Conservation (phyloP, 768 basidiomycete genomes). For the Suillus fuscotomentosus region DNA sequence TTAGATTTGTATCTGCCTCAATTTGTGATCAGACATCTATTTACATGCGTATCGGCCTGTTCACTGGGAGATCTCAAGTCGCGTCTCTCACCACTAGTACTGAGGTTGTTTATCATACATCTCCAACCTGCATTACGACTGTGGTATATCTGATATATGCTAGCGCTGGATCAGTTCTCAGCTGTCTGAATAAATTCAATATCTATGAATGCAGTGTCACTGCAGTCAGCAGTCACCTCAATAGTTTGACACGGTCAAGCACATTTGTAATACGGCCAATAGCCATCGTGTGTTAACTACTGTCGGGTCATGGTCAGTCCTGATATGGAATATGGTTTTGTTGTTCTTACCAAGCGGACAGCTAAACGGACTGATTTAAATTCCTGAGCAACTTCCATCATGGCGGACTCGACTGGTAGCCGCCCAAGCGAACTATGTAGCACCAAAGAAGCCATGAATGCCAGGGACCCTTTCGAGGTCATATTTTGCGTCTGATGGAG, state of each 20-base stretch:
- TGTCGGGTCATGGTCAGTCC: background rate
- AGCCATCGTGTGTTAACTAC: background rate
- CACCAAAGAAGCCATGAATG: slow-evolving; percentile 27
- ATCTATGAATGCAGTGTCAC: background rate
- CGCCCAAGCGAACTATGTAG: slow-evolving; percentile 26
- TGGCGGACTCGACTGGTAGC: slow-evolving; percentile 22
- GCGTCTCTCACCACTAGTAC: background rate
- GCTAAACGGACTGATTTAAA: slow-evolving; percentile 21
- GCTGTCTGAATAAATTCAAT: background rate
- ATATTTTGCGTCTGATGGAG: slow-evolving; percentile 17
- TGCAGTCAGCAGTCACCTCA: background rate
- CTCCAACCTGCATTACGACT: background rate
- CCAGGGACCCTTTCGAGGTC: slow-evolving; percentile 15
- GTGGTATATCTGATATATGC: background rate
- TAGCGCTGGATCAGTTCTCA: background rate
- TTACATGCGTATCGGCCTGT: too few species aligned
- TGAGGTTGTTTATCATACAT: background rate
- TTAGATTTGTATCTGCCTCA: too few species aligned
- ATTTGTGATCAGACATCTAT: too few species aligned
- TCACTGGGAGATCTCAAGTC: background rate
- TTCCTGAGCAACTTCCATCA: slow-evolving; percentile 15
- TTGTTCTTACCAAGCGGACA: background rate
- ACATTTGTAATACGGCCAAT: background rate
- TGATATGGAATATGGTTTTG: background rate
- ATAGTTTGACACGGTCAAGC: background rate